phyloP scores from a whole-genome alignment of 2,329 filamentous ascomycete genomes.

The Blastomyces gilchristii region DNA sequence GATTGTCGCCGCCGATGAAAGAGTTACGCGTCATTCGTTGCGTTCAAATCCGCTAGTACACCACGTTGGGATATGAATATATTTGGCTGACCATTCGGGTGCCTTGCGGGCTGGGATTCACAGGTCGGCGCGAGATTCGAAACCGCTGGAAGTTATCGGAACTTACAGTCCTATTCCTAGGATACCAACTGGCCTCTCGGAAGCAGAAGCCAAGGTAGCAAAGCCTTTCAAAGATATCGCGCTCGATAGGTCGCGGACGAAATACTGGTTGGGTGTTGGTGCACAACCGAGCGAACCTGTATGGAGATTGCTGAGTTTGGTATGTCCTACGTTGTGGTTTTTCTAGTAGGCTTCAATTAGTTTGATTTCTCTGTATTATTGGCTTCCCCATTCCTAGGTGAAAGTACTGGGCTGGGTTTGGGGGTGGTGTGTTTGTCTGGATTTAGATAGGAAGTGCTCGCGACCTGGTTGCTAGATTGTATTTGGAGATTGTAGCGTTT shows the following conservation, averaged over 20 bases:
- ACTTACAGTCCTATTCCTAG: conserved; percentile 53
- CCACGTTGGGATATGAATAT: neutral
- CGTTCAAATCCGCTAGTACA: no score
- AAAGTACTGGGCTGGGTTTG: neutral
- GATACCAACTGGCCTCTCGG: conserved; percentile 39
- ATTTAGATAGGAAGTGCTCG: neutral
- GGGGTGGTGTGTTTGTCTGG: neutral
- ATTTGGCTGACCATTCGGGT: neutral
- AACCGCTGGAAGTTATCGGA: conserved; percentile 84
- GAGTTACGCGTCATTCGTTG: no score
- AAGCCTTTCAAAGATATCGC: conserved; percentile 83
- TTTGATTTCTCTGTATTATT: neutral
- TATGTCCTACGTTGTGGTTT: conserved; percentile 11
- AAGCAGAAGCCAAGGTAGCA: conserved; percentile 42
- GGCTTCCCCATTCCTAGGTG: no score
- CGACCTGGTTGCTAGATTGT: neutral
- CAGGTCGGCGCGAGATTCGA: conserved; percentile 76
- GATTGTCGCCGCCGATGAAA: no score
- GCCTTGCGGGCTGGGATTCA: neutral
- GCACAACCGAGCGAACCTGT: conserved; percentile 86
- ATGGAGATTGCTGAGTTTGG: conserved; percentile 59
- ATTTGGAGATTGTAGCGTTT: neutral
- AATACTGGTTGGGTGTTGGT: conserved; percentile 95
- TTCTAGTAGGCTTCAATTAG: neutral
- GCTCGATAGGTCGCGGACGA: conserved; percentile 67